These are phyloP conservation scores for Metschnikowia colocasiae DNA, from an alignment of 805 yeast species.

Conservation along the genomic window DNA sequence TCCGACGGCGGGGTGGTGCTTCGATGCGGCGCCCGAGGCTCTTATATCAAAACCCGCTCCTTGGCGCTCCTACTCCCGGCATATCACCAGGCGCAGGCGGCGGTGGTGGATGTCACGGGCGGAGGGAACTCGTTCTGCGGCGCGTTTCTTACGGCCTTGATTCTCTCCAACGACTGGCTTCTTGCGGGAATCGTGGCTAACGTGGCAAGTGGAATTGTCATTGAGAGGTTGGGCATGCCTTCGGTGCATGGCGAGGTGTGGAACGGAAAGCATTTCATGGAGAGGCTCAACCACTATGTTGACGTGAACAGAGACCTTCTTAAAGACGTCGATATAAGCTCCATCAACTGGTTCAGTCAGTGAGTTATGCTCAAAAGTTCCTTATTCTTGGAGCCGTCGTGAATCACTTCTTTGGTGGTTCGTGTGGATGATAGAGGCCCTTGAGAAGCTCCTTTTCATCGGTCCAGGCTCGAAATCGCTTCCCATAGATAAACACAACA, in stretches of 20 bases:
- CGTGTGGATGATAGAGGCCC: constrained; percentile 24
- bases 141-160: constrained; percentile 50
- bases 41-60: constrained; percentile 41
- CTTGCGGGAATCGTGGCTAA: constrained; percentile 65
- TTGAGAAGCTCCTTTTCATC: constrained; percentile 44
- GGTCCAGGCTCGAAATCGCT: constrained; percentile 47
- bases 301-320: constrained; percentile 12
- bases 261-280: constrained; percentile 53
- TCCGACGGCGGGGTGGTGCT: constrained; percentile 51
- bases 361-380: too few species aligned
- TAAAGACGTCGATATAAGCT: constrained; percentile 1
- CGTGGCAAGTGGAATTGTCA: constrained; percentile 74
- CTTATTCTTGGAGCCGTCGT: too few species aligned
- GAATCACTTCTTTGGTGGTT: neutral
- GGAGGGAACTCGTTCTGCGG: constrained; percentile 47
- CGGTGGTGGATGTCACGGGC: constrained; percentile 42
- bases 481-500: constrained; percentile 55
- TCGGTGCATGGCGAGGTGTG: constrained; percentile 41
- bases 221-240: constrained; percentile 81
- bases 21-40: constrained; percentile 76
- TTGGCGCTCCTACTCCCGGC: constrained; percentile 60
- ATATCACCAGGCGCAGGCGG: constrained; percentile 50
- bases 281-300: constrained; percentile 44
- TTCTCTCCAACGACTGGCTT: constrained; percentile 46
- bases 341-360: neutral